These are phyloP conservation scores for Saccharomycopsis vini DNA, from an alignment of 805 yeast genomes.

Conservation along the genomic window DNA sequence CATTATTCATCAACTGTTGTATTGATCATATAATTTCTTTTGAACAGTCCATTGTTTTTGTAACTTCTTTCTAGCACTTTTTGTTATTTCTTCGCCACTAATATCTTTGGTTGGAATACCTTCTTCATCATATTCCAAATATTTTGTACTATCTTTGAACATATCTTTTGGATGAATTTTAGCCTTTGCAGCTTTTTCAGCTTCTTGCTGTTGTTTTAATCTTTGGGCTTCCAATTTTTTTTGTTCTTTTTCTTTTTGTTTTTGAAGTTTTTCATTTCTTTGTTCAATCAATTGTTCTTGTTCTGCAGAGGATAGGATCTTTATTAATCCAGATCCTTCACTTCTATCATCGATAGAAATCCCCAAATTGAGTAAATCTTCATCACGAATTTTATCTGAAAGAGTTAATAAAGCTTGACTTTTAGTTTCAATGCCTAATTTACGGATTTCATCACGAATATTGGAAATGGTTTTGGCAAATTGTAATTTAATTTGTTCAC, in stretches of 20 bases:
- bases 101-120: constrained; percentile 76
- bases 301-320: constrained; percentile 66
- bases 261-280: constrained; percentile 32
- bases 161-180: constrained; percentile 60
- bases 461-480: constrained; percentile 66
- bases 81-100: constrained; percentile 76
- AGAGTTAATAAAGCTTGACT: constrained; percentile 52
- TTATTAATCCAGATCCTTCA: constrained; percentile 65
- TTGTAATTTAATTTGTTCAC: constrained; percentile 71
- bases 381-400: constrained; percentile 65
- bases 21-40: constrained; percentile 72
- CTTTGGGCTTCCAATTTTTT: constrained; percentile 50
- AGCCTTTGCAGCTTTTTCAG: constrained; percentile 57
- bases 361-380: constrained; percentile 64
- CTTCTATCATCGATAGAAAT: constrained; percentile 84
- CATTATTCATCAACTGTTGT: too few species aligned
- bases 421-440: constrained; percentile 53
- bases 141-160: constrained; percentile 47
- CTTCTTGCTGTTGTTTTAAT: constrained; percentile 52
- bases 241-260: constrained; percentile 45
- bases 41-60: constrained; percentile 71
- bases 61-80: constrained; percentile 79
- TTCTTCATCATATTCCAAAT: constrained; percentile 70
- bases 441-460: constrained; percentile 78
- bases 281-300: constrained; percentile 51